Conservation (phyloP, 2,329 filamentous ascomycete genomes). For the Penicillium freii region DNA sequence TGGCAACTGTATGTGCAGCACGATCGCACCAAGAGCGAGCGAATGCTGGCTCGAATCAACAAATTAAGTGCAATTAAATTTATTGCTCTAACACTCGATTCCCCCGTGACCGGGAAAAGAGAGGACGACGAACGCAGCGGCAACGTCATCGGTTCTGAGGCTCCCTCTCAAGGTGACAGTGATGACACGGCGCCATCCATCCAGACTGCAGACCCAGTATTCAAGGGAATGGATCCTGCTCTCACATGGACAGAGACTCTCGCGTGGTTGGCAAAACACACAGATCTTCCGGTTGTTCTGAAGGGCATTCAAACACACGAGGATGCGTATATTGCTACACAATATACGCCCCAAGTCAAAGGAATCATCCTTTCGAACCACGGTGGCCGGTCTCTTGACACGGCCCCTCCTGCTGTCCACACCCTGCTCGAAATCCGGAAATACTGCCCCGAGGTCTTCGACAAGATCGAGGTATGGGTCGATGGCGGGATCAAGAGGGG, state of each 20-base stretch:
- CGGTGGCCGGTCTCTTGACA: constrained; percentile 79
- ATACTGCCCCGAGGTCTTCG: constrained; percentile 67
- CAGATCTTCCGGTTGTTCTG: constrained; percentile 77
- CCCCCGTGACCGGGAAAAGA: constrained; percentile 82
- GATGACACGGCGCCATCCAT: constrained; percentile 64
- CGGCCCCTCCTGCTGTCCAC: constrained; percentile 69
- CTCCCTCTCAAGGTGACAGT: constrained; percentile 49
- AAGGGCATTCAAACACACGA: constrained; percentile 96
- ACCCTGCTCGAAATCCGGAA: constrained; percentile 70
- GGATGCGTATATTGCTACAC: constrained; percentile 75
- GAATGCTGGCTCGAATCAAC: constrained; percentile 72
- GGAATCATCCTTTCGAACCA: constrained; percentile 89
- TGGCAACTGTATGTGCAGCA: constrained; percentile 96
- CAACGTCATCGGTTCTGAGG: constrained; percentile 52
- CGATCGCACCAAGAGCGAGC: constrained; percentile 72
- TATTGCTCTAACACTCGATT: constrained; percentile 82
- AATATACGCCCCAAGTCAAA: constrained; percentile 61
- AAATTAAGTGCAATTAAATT: constrained; percentile 69
- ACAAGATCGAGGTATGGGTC: constrained; percentile 73
- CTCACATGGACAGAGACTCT: constrained; percentile 76
- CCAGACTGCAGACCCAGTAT: constrained; percentile 15
- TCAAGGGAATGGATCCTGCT: constrained; percentile 73
- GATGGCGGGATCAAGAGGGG: constrained; percentile 81
- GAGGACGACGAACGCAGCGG: constrained; percentile 70
- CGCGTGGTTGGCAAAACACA: constrained; percentile 77